A percentile compares a stretch with the other conserved stretches of the same genome.
These are phyloP conservation scores for Tolypocladium tropicale DNA, from an alignment of 2,329 filamentous ascomycete genomes.

Conservation along the genomic window DNA sequence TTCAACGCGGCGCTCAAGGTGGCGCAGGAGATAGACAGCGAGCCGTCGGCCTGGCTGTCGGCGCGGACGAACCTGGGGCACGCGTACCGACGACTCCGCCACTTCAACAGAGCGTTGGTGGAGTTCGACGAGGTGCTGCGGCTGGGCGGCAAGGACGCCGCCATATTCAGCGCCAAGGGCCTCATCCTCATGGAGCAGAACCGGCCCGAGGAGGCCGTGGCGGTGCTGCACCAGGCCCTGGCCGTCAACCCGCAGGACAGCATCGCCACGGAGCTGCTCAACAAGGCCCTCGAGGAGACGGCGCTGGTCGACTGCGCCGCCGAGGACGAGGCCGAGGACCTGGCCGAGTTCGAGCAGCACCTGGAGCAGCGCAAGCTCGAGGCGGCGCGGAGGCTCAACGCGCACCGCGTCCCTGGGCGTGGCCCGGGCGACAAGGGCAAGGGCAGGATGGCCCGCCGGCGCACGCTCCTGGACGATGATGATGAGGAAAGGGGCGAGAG, in stretches of 20 bases:
- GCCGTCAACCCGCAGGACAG: slow-evolving; percentile 71
- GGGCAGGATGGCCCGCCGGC: slow-evolving; percentile 27
- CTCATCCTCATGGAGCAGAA: slow-evolving; percentile 73
- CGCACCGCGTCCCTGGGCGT: slow-evolving; percentile 9
- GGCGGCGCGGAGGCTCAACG: slow-evolving; percentile 27
- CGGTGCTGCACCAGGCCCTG: slow-evolving; percentile 74
- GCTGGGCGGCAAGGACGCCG: slow-evolving; percentile 67
- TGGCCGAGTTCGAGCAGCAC: slow-evolving; percentile 41
- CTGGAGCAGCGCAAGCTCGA: slow-evolving; percentile 36
- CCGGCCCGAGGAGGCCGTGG: slow-evolving; percentile 65
- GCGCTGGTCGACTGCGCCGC: slow-evolving; percentile 33
- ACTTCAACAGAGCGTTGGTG: slow-evolving; percentile 59
- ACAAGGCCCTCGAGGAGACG: slow-evolving; percentile 58
- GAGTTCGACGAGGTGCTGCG: slow-evolving; percentile 84
- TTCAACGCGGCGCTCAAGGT: slow-evolving; percentile 71
- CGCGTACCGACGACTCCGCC: slow-evolving; percentile 63
- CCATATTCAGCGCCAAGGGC: slow-evolving; percentile 73
- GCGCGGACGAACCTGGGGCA: slow-evolving; percentile 86
- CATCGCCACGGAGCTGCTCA: slow-evolving; percentile 68
- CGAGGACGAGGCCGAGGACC: slow-evolving; percentile 34
- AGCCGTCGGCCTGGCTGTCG: slow-evolving; percentile 71
- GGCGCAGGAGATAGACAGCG: slow-evolving; percentile 70
- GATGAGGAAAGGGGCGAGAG: slow-evolving; percentile 30
- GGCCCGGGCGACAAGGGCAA: slow-evolving; percentile 32
- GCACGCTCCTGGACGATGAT: slow-evolving; percentile 22